Evolutionary conservation across 2,329 filamentous ascomycete genomes (phyloP), one percentile per base, ranked within the genome.

Genomic region (Ilyonectria mors-panacis): DNA sequence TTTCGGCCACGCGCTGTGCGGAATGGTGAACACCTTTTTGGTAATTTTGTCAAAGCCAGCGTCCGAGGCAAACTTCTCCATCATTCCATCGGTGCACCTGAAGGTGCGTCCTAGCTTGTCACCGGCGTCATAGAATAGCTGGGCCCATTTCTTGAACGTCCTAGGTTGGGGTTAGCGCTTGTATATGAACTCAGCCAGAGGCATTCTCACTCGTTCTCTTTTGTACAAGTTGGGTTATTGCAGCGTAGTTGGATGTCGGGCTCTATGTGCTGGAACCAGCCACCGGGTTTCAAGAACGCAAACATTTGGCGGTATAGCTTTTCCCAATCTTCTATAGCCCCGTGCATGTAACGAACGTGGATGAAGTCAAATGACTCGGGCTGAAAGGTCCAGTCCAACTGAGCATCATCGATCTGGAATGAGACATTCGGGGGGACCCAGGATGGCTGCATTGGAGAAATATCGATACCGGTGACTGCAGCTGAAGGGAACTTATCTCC

Each of bases 181-280:
- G 1, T 58, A 65, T 3, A 28, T 26, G 6, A 4, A 26, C 5
- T 26, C 6, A 1, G 26, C 6, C 26, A 1, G 5, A 26, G 5
- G 4, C 26, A 26, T 26, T 26, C 26, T 26, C 26, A 26, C 26
- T 26, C 26, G 26, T 26, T 26, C 26, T 26, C 26, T 26, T 26
- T 26, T 26, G 26, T 26, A 6, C 26, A 26, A 26, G 26, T 26
- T 6, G 65, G 35, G 15, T 71, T 71, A n/a, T 70, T 47, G 7
- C 65, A 71, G 19, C 58, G 63, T 0, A 71, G 39, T 17, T 70
- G 60, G 13, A 71, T 71, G 1, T 70, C 42, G 0, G 69, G 67
- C 35, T 71, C 69, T 2, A 70, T 63, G 5, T 70, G 69, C 10
- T 71, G 67, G 30, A 70, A 68, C 67, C 69, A 71, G 8, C 69